Evolutionary conservation across 2,329 filamentous ascomycete species (phyloP).

Genomic region (Aspergillus tanneri): DNA sequence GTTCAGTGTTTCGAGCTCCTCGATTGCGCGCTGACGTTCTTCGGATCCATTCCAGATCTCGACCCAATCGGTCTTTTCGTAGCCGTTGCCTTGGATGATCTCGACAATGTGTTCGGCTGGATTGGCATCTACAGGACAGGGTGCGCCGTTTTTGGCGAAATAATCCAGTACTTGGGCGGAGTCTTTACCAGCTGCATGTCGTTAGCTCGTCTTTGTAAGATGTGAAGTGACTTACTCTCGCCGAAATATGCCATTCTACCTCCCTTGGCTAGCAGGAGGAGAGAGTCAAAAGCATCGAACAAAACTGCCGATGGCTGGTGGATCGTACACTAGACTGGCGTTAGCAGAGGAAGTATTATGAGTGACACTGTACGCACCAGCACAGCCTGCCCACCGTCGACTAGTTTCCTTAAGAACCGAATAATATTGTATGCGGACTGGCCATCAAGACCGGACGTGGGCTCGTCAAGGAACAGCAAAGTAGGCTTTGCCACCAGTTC

Average conservation of each 20-base stretch:
- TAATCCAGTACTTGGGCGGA: slow-evolving; percentile 49
- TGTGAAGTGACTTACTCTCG: slow-evolving; percentile 38
- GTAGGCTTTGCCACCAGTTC: slow-evolving; percentile 61
- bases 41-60: slow-evolving; percentile 33
- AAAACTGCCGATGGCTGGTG: slow-evolving; percentile 68
- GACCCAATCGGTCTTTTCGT: slow-evolving; percentile 32
- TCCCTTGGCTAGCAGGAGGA: slow-evolving; percentile 64
- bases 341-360: slow-evolving; percentile 8
- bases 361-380: slow-evolving; percentile 55
- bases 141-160: slow-evolving; percentile 54
- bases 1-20: slow-evolving; percentile 30
- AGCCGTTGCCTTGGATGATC: slow-evolving; percentile 30
- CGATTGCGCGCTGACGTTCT: slow-evolving; percentile 27
- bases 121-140: slow-evolving; percentile 53
- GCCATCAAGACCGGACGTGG: slow-evolving; percentile 64
- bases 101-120: slow-evolving; percentile 52
- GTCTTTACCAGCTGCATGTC: slow-evolving; percentile 30
- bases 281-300: slow-evolving; percentile 65
- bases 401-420: slow-evolving; percentile 65
- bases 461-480: slow-evolving; percentile 62
- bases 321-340: slow-evolving; percentile 54
- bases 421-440: slow-evolving; percentile 59
- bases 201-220: not conserved
- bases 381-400: slow-evolving; percentile 65
- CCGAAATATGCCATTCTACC: slow-evolving; percentile 68